These are phyloP conservation scores for Peniophora sp. DNA, from an alignment of 1,284 basidiomycete species.

Conservation along the genomic window DNA sequence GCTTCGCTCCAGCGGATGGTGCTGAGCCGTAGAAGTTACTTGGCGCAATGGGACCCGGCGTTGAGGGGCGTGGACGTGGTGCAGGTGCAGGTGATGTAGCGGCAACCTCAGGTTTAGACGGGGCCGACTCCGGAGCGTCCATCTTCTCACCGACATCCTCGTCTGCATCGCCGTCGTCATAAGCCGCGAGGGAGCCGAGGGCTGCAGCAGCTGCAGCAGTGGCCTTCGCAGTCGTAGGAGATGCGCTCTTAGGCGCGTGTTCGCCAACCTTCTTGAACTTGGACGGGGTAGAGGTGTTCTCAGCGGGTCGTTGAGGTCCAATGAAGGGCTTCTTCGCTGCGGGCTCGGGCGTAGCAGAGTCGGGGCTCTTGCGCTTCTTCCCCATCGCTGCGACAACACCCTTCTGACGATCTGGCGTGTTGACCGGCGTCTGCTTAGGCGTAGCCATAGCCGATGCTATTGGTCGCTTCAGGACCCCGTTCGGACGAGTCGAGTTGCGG, in stretches of 20 bases:
- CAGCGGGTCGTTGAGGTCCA: slow-evolving; percentile 53
- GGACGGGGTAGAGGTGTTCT: slow-evolving; percentile 7
- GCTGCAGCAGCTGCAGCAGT: slow-evolving; percentile 21
- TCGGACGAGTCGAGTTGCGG: slow-evolving; percentile 30
- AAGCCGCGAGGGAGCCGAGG: slow-evolving; percentile 42
- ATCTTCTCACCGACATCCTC: slow-evolving; percentile 35
- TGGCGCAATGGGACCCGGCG: slow-evolving; percentile 26
- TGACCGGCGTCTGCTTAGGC: too few species aligned
- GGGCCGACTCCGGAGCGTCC: slow-evolving; percentile 9
- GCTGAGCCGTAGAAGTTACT: slow-evolving; percentile 38
- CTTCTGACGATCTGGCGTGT: slow-evolving; percentile 23
- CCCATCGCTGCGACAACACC: slow-evolving; percentile 43
- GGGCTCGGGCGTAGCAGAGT: slow-evolving; percentile 38
- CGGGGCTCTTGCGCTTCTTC: slow-evolving; percentile 47
- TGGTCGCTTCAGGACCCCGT: too few species aligned
- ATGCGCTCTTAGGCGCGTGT: too few species aligned
- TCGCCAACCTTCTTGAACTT: too few species aligned
- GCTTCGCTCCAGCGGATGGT: slow-evolving; percentile 25
- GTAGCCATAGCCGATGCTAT: too few species aligned
- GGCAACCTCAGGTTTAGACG: slow-evolving; percentile 13
- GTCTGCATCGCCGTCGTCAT: slow-evolving; percentile 43
- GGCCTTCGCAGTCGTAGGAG: too few species aligned
- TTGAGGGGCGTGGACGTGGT: slow-evolving; percentile 14
- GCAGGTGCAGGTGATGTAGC: slow-evolving; percentile 14
- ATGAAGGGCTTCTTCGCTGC: slow-evolving; percentile 46